Evolutionary conservation across 352 stramenopile species (phyloP).

Genomic region (Bremia lactucae): DNA sequence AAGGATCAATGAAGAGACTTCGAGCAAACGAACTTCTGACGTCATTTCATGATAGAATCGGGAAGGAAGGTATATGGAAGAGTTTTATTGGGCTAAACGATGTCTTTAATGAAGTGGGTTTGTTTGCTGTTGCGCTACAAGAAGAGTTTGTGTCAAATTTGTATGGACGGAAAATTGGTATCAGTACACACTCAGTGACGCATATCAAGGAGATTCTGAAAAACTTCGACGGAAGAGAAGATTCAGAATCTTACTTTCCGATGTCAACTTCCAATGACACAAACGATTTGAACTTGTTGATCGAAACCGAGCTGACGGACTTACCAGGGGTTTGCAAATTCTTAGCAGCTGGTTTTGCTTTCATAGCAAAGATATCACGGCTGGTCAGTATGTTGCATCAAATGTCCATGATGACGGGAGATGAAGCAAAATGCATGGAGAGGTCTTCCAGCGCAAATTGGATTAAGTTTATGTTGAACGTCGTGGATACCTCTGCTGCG

Average conservation of each 20-base stretch:
- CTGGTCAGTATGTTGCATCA: constrained; percentile 6
- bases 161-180: constrained; percentile 7
- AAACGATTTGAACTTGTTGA: background rate
- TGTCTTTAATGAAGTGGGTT: constrained; percentile 18
- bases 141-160: constrained; percentile 28
- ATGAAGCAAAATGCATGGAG: constrained; percentile 8
- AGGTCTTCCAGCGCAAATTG: constrained; percentile 8
- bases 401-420: constrained; percentile 1
- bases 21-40: constrained; percentile 19
- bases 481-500: constrained; percentile 4
- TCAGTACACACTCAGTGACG: constrained; percentile 1
- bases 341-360: constrained; percentile 11
- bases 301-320: constrained; percentile 6
- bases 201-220: constrained; percentile 5
- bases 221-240: constrained; percentile 2
- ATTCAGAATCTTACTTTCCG: background rate
- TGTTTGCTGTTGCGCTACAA: constrained; percentile 17
- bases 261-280: background rate
- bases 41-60: background rate
- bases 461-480: constrained; percentile 10
- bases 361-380: constrained; percentile 14
- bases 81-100: constrained; percentile 9
- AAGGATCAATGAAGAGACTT: constrained; percentile 42
- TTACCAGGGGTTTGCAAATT: constrained; percentile 9
- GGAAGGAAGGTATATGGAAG: constrained; percentile 1